A percentile compares a stretch with the other conserved stretches of the same genome.
phyloP scores from a whole-genome alignment of 805 yeast genomes.

The Vanderwaltozyma tropicalis region DNA sequence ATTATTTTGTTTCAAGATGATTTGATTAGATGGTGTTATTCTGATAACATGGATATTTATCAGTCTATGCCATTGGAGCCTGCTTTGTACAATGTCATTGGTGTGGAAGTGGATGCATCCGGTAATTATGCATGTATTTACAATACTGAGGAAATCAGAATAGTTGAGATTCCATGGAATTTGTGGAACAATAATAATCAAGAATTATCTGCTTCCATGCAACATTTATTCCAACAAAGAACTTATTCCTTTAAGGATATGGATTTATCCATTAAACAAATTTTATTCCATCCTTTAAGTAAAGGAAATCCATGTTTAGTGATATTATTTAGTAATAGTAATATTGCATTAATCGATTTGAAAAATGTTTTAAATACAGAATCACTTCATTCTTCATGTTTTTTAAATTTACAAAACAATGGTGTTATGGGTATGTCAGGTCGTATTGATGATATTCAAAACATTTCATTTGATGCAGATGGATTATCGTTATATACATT shows the following conservation, averaged over 20 bases:
- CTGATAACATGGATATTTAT: slow-evolving; percentile 5
- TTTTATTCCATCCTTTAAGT: slow-evolving; percentile 35
- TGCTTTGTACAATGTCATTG: slow-evolving; percentile 3
- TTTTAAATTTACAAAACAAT: slow-evolving; percentile 4
- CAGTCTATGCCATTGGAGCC: slow-evolving; percentile 9
- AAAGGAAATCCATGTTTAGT: slow-evolving; percentile 14
- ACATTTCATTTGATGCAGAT: slow-evolving; percentile 29
- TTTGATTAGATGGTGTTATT: slow-evolving; percentile 14
- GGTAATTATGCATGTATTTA: slow-evolving; percentile 18
- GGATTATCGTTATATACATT: slow-evolving; percentile 44
- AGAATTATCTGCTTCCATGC: slow-evolving; percentile 1
- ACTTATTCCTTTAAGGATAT: background rate
- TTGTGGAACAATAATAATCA: slow-evolving; percentile 5
- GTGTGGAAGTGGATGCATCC: slow-evolving; percentile 9
- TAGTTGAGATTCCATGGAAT: slow-evolving; percentile 23
- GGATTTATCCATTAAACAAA: slow-evolving; percentile 28
- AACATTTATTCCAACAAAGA: background rate
- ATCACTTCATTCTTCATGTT: background rate
- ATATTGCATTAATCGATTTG: slow-evolving; percentile 17
- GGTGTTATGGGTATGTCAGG: slow-evolving; percentile 16
- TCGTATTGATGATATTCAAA: slow-evolving; percentile 12
- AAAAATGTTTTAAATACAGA: background rate
- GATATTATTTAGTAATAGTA: slow-evolving; percentile 16
- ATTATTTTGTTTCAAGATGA: slow-evolving; percentile 12
- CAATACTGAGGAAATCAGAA: slow-evolving; percentile 8